Evolutionary conservation across 2,329 filamentous ascomycete species (phyloP).

Genomic region (Diplodia seriata): DNA sequence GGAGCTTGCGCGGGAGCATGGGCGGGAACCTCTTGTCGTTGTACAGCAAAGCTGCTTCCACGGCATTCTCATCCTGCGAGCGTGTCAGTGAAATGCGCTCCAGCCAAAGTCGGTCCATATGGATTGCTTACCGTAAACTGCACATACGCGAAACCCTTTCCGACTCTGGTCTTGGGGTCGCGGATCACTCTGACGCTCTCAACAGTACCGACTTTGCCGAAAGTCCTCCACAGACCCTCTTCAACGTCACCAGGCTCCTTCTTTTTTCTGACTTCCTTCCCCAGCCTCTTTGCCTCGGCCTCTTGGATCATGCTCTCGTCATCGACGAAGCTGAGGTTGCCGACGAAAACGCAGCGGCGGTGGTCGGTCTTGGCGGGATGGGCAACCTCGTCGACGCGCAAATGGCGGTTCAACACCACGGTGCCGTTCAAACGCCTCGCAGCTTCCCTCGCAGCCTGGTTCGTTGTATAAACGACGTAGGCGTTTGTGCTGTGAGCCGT

Average conservation of each 20-base stretch:
- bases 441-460: constrained; percentile 76
- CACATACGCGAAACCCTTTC: constrained; percentile 97
- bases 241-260: constrained; percentile 84
- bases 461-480: constrained; percentile 85
- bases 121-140: constrained; percentile 74
- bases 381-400: constrained; percentile 88
- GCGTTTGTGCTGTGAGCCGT: constrained; percentile 95
- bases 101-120: neutral
- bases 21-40: constrained; percentile 93
- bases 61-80: constrained; percentile 76
- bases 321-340: constrained; percentile 94
- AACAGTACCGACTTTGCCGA: constrained; percentile 78
- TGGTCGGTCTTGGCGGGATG: constrained; percentile 85
- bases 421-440: constrained; percentile 81
- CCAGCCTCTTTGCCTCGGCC: constrained; percentile 68
- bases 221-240: constrained; percentile 88
- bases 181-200: constrained; percentile 93
- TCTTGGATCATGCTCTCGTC: constrained; percentile 75
- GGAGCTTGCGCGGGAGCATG: constrained; percentile 85
- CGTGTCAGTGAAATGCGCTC: neutral
- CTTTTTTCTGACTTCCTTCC: constrained; percentile 72
- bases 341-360: constrained; percentile 91
- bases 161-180: constrained; percentile 87
- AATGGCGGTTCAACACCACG: constrained; percentile 81
- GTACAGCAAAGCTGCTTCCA: constrained; percentile 87